Percentiles rank a stretch among this genome's conserved stretches.
Evolutionary conservation across 2,329 filamentous ascomycete genomes (phyloP).

Genomic region (Chrysoporthe cubensis): DNA sequence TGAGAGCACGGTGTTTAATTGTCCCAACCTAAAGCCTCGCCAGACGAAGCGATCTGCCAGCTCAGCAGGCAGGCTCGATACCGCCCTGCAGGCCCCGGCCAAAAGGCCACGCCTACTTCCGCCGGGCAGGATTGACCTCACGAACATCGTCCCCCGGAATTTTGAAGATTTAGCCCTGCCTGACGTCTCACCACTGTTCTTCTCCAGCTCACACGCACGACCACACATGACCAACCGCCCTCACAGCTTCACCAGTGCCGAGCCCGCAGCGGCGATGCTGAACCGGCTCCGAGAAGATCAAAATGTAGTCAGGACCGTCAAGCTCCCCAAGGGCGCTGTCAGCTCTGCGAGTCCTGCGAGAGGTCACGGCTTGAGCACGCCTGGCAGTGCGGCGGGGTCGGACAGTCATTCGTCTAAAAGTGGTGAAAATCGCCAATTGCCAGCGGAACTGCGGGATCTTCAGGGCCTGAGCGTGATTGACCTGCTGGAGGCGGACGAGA

Average conservation of each 20-base stretch:
- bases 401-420: constrained; percentile 55
- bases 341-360: constrained; percentile 48
- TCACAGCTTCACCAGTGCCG: constrained; percentile 44
- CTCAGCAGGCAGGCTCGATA: constrained; percentile 31
- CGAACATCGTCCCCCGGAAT: constrained; percentile 32
- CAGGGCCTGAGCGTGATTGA: constrained; percentile 71
- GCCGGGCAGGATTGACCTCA: constrained; percentile 50
- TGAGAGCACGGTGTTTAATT: constrained; percentile 14
- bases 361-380: constrained; percentile 51
- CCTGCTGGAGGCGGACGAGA: constrained; percentile 74
- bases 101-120: constrained; percentile 56
- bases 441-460: constrained; percentile 59
- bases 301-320: constrained; percentile 56
- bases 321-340: constrained; percentile 58
- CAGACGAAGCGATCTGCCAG: constrained; percentile 38
- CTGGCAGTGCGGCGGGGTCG: constrained; percentile 57
- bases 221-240: constrained; percentile 41
- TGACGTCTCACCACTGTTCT: constrained; percentile 54
- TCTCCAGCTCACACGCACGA: constrained; percentile 46
- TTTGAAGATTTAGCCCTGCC: constrained; percentile 25
- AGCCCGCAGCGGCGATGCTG: constrained; percentile 52
- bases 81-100: constrained; percentile 25
- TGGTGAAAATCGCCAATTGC: constrained; percentile 53
- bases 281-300: constrained; percentile 49
- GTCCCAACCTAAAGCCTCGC: constrained; percentile 22